Base-by-base conservation (phyloP, 108 stramenopile genomes). In the Cyclotella baltica region DNA sequence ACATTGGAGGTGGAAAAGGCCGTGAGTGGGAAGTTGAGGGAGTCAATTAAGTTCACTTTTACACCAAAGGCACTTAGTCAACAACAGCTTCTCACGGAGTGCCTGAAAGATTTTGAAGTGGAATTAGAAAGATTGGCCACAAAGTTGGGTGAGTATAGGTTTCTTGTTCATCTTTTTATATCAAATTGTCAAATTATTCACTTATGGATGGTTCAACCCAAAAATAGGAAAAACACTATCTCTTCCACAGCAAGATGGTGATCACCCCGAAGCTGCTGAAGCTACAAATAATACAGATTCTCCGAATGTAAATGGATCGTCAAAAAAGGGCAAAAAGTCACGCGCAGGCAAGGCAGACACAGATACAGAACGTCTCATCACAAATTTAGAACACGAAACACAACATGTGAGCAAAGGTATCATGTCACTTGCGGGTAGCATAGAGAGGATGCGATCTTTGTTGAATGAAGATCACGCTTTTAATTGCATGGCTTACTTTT, bases 51-150 rank as follows among this genome's bases (percentile, higher is more conserved):
- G 67, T 90, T 87, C 59, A 91, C 90, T 3, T 90, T 95, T 50
- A 92, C 90, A 19, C 92, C 94, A 2, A 95, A 95, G 55, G 90
- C 90, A 11, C 72, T 90, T 57, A 90, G 87, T 55, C 94, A 95
- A 69, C 94, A 95, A 40, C 90, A 95, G 73, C 73, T 89, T 4
- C 73, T 95, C 16, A 73, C 80, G 5, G 94, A 95, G 37, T 80
- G 75, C 43, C 38, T 92, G 18, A 77, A 83, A 50, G 89, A 90
- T 36, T 84, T 95, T 70, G 92, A 95, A 20, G 58, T 55, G 4
- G 88, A 89, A 57, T 69, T 95, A 53, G 74, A 81, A 25, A 75
- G 85, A 47, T 56, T 95, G 34, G 79, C 94, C 6, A 61, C 33
- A 11, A 89, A 89, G 28, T 47, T 92, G 28, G 90, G 90, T 16